These are phyloP conservation scores for Cylindricascospora bacillispora DNA, from an alignment of 1,139 yeast genomes.

Conservation along the genomic window DNA sequence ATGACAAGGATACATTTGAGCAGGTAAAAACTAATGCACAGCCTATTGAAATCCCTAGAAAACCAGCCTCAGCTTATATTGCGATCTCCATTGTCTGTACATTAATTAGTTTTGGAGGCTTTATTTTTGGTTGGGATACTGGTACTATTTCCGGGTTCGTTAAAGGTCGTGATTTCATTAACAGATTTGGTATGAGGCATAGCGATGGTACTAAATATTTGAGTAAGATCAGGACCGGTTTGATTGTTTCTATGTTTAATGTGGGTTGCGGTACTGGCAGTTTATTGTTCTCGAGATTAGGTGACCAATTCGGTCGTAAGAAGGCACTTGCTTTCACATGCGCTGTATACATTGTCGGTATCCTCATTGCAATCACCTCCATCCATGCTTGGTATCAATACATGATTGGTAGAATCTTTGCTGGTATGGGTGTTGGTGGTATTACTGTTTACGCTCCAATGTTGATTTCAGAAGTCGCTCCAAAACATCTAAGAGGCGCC, in stretches of 20 bases:
- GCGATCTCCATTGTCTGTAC: constrained; percentile 19
- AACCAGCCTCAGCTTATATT: constrained; percentile 34
- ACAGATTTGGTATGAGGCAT: constrained; percentile 40
- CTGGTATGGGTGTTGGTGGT: constrained; percentile 53
- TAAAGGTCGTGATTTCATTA: constrained; percentile 38
- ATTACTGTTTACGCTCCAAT: constrained; percentile 47
- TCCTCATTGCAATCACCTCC: constrained; percentile 16
- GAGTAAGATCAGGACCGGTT: constrained; percentile 41
- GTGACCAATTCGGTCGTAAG: constrained; percentile 49
- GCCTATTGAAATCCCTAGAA: constrained; percentile 28
- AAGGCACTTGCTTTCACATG: constrained; percentile 42
- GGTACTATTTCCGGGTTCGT: constrained; percentile 67
- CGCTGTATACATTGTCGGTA: constrained; percentile 46
- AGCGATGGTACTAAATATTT: constrained; percentile 28
- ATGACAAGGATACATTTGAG: too few species aligned
- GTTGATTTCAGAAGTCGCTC: constrained; percentile 51
- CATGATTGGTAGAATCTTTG: constrained; percentile 4
- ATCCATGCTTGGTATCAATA: constrained; percentile 4
- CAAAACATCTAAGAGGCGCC: constrained; percentile 54
- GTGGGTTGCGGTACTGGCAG: constrained; percentile 60
- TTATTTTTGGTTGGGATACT: constrained; percentile 60
- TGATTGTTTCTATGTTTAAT: constrained; percentile 51
- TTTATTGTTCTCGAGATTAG: constrained; percentile 38
- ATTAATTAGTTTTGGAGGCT: constrained; percentile 51
- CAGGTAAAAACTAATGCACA: too few species aligned